Evolutionary conservation across 495 filamentous ascomycete species (phyloP), one percentile per base, ranked within the genome.

Genomic region (Penicillium pancosmium): DNA sequence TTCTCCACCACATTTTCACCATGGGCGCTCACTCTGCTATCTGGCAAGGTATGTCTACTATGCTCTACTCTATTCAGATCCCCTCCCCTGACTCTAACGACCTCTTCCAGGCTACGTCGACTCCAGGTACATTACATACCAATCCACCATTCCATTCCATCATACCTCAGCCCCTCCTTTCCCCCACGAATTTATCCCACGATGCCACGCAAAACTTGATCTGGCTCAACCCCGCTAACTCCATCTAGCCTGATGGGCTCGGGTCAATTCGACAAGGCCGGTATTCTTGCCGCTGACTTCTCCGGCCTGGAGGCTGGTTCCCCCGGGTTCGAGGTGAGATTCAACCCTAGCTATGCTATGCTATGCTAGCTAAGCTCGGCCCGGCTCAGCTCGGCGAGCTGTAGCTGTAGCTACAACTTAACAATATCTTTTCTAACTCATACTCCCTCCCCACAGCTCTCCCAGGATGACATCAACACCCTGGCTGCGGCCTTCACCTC

Each of bases 191-290:
- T 44, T 16, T n/a, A 16, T 44, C 41, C 12, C 40, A 15, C 15
- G 16, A 18, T 9, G n/a, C 41, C 41, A n/a, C 41, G 18, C 41
- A 16, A 13, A 8, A 13, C 16, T 19, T 12, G n/a, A 44, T 40
- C 10, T 40, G 36, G 10, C 1, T 40, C 12, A 2, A 44, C 15
- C 36, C 15, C 41, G 13, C 35, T 27, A 25, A 53, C 18, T 16
- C 3, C 13, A 51, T 31, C 21, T 58, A 93, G 93, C 85, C 84
- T 98, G 63, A 84, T 98, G 68, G 91, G 83, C 77, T 86, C 82
- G 63, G 86, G 86, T 66, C 88, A 94, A 73, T 78, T 97, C 75
- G 89, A 94, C 81, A 87, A 90, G 78, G 94, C 86, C 66, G 90
- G 90, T 68, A 95, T 97, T 73, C 86, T 93, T 78, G 91, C 87